A percentile compares a stretch with the other conserved stretches of the same genome.
Conservation (phyloP, 495 filamentous ascomycete genomes). For the Penicillium cosmopolitanum region DNA sequence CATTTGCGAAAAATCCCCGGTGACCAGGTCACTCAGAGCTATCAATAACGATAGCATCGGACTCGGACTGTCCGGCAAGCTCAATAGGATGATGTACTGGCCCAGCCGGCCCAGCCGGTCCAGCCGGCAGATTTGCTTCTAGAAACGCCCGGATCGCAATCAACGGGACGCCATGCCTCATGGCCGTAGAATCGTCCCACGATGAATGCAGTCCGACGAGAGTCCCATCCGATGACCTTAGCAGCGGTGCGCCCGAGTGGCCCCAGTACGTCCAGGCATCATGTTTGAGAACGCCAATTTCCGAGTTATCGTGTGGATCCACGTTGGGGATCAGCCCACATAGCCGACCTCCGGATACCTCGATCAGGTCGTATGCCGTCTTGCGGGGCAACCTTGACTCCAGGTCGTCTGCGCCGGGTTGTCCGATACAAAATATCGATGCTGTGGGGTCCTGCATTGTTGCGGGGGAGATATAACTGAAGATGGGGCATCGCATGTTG, state of each 20-base stretch:
- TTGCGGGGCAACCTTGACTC: conserved; percentile 31
- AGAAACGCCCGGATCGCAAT: conserved; percentile 38
- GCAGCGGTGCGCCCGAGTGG: conserved; percentile 49
- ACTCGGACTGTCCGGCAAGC: not conserved
- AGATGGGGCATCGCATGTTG: not conserved
- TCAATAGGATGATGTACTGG: not conserved
- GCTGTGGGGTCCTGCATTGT: not conserved
- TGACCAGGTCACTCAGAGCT: not conserved
- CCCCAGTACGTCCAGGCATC: conserved; percentile 61
- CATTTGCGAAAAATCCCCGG: not conserved
- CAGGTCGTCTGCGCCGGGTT: conserved; percentile 52
- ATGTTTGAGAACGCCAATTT: conserved; percentile 54
- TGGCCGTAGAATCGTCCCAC: conserved; percentile 51
- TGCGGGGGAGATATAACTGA: not conserved
- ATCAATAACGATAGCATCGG: not conserved
- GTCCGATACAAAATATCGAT: conserved; percentile 37
- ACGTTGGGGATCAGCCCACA: conserved; percentile 30
- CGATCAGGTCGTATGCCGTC: conserved; percentile 49
- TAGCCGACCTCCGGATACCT: conserved; percentile 40
- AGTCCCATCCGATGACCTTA: conserved; percentile 30
- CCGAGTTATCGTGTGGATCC: conserved; percentile 48
- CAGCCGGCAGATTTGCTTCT: not conserved
- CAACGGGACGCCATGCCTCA: conserved; percentile 47
- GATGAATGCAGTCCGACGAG: conserved; percentile 50
- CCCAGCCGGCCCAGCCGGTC: not conserved